These are phyloP conservation scores for Phytophthora litchii DNA, from an alignment of 352 stramenopile species.

Conservation along the genomic window DNA sequence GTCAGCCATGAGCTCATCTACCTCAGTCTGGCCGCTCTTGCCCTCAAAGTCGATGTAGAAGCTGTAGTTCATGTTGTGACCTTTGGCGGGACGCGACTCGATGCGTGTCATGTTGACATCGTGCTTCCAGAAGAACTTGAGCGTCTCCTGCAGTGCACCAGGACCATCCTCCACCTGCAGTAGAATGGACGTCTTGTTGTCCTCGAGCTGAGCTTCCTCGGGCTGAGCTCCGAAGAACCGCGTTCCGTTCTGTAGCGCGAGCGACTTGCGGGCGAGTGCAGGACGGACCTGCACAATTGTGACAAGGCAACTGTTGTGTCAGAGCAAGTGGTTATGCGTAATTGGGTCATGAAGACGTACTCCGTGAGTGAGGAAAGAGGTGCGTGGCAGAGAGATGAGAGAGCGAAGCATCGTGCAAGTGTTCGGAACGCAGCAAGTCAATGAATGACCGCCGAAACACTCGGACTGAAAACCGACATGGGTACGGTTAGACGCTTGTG, in stretches of 20 bases:
- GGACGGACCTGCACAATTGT: constrained; percentile 20
- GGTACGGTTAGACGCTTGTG: neutral
- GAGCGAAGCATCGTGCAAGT: constrained; percentile 25
- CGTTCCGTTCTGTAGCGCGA: constrained; percentile 13
- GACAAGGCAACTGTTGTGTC: neutral
- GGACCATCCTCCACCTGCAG: constrained; percentile 77
- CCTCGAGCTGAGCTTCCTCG: constrained; percentile 48
- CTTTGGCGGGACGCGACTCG: constrained; percentile 92
- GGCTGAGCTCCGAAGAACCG: constrained; percentile 22
- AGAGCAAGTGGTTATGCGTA: neutral
- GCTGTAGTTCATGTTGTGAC: constrained; percentile 84
- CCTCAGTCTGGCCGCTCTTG: constrained; percentile 69
- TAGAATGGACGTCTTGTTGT: constrained; percentile 79
- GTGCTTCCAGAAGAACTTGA: constrained; percentile 98
- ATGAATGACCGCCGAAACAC: neutral
- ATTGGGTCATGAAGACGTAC: constrained; percentile 5
- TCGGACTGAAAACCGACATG: neutral
- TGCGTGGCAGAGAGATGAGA: constrained; percentile 16
- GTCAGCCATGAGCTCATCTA: constrained; percentile 89
- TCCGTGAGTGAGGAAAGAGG: constrained; percentile 13
- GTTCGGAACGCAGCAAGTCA: neutral
- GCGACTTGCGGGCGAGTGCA: constrained; percentile 1
- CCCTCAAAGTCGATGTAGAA: constrained; percentile 96
- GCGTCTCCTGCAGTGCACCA: constrained; percentile 93
- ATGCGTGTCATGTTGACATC: constrained; percentile 97